Percentiles rank a stretch among this genome's conserved stretches.
These are phyloP conservation scores for Capronia coronata DNA, from an alignment of 2,329 filamentous ascomycete species.

Conservation along the genomic window DNA sequence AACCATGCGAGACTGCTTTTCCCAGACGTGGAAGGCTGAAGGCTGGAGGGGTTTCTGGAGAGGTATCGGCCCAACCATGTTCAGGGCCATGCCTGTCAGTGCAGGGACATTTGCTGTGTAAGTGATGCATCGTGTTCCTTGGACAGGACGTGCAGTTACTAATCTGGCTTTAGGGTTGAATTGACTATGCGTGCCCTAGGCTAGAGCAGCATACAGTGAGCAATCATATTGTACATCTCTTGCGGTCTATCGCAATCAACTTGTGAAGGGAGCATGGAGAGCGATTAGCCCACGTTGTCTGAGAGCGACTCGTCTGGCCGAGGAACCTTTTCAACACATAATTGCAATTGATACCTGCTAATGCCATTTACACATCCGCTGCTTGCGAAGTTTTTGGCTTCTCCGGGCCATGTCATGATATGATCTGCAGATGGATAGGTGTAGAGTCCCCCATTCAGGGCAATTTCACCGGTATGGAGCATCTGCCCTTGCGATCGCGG, in stretches of 20 bases:
- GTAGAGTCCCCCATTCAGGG: background rate
- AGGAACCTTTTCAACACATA: too few relatives aligned
- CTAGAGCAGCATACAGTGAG: too few relatives aligned
- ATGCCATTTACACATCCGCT: background rate
- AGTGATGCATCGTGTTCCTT: constrained; percentile 12
- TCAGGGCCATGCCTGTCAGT: constrained; percentile 94
- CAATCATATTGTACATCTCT: too few relatives aligned
- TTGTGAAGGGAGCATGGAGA: too few relatives aligned
- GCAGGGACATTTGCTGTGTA: constrained; percentile 91
- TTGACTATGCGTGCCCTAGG: constrained; percentile 43
- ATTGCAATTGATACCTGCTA: background rate
- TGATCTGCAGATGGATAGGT: constrained; percentile 19
- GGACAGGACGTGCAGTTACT: background rate
- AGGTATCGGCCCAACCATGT: constrained; percentile 79
- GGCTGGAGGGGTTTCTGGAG: constrained; percentile 87
- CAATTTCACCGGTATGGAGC: constrained; percentile 70
- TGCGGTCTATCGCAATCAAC: too few relatives aligned
- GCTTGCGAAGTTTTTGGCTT: background rate
- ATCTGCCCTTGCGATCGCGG: constrained; percentile 85
- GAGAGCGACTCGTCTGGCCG: too few relatives aligned
- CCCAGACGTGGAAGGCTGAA: constrained; percentile 69
- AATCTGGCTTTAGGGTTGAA: constrained; percentile 36
- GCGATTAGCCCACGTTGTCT: background rate
- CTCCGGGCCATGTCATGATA: constrained; percentile 3
- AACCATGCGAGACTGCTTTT: constrained; percentile 84